These are phyloP conservation scores for Cairneyella variabilis DNA, from an alignment of 495 filamentous ascomycete species.

Conservation along the genomic window DNA sequence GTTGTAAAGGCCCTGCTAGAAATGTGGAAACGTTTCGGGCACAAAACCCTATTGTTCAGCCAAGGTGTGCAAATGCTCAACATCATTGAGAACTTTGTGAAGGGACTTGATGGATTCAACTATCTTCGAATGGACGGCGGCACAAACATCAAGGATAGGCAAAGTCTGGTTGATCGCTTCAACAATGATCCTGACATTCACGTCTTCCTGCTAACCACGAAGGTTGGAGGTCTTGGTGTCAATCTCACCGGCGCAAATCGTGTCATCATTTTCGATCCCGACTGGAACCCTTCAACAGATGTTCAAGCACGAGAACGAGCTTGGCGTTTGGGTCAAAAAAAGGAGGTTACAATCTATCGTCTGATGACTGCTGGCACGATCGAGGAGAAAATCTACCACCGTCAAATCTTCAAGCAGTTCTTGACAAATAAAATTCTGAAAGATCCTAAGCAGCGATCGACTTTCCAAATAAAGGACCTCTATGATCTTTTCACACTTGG, in stretches of 20 bases:
- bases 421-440: slow-evolving; percentile 89
- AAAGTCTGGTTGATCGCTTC: slow-evolving; percentile 84
- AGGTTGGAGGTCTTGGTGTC: slow-evolving; percentile 88
- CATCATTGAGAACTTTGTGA: slow-evolving; percentile 79
- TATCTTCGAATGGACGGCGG: slow-evolving; percentile 91
- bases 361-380: slow-evolving; percentile 97
- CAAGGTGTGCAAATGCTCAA: slow-evolving; percentile 92
- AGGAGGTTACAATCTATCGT: slow-evolving; percentile 89
- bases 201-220: slow-evolving; percentile 90
- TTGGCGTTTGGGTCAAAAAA: slow-evolving; percentile 92
- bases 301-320: slow-evolving; percentile 93
- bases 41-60: slow-evolving; percentile 88
- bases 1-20: slow-evolving; percentile 79
- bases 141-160: slow-evolving; percentile 77
- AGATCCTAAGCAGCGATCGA: slow-evolving; percentile 84
- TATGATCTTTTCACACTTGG: slow-evolving; percentile 88
- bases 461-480: slow-evolving; percentile 79
- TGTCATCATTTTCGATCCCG: slow-evolving; percentile 95
- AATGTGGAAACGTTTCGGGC: slow-evolving; percentile 80
- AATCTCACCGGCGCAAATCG: slow-evolving; percentile 94
- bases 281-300: slow-evolving; percentile 96
- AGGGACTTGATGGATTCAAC: slow-evolving; percentile 59
- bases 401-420: slow-evolving; percentile 97
- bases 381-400: slow-evolving; percentile 98
- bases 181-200: slow-evolving; percentile 75